Base-by-base conservation (phyloP, 2,329 filamentous ascomycete genomes). In the Xylariaceae sp. region DNA sequence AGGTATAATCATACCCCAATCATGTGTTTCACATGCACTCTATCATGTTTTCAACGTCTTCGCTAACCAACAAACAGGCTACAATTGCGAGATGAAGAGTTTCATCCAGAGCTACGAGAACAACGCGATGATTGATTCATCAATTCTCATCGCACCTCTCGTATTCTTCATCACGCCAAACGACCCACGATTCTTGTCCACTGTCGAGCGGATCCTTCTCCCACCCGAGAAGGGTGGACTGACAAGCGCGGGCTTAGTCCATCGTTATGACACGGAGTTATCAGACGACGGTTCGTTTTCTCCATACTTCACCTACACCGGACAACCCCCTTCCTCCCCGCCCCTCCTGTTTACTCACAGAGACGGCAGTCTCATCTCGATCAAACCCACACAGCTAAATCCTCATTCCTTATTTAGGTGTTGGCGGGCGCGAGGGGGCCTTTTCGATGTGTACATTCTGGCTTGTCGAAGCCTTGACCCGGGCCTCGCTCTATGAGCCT, bases 131-230 rank as follows among this genome's bases (percentile, higher is more conserved):
- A 69, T 90, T 28, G 86, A 90, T 63, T 85, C 85, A 1, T 83
- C 83, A 1, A 83, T 88, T 37, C 68, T 89, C 31, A 87, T 89
- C 47, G 85, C 85, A 0, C 86, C 86, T 0, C 72, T 89, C 15
- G 85, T 90, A 19, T 89, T 89, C 62, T 89, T 89, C 67, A 81
- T 89, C 44, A 73, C 83, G 4, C 85, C 86, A 1, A 88, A 87
- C 52, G 85, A 89, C 57, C 85, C 85, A 0, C 75, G 85, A 4
- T 89, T 90, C 62, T 65, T 83, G 33, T 81, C 74, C 51, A 90
- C 85, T 0, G 72, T 90, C 45, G 81, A 89, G 49, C 72, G 74
- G 26, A 89, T 90, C 53, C 72, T 90, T 19, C 70, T 82, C 37
- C 74, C 82, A 11, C 84, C 83, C 0, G 85, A 89, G 49, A 85